These are phyloP conservation scores for Corymbia maculata DNA, from an alignment of 345 rosid genomes.

Conservation along the genomic window DNA sequence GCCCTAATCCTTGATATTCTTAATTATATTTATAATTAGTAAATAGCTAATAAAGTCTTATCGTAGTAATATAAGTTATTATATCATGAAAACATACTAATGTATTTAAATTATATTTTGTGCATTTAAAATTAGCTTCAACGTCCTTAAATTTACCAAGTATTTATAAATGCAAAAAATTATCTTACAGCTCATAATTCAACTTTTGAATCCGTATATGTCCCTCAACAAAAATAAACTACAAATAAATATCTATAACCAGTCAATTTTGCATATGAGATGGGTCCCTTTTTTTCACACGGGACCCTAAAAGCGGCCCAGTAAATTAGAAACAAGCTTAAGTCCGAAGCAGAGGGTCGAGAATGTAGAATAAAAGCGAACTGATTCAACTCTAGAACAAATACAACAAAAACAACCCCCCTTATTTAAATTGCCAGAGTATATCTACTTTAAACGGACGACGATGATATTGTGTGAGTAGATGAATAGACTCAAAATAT, in stretches of 20 bases:
- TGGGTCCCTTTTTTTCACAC: rapidly evolving
- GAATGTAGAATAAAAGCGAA: not conserved
- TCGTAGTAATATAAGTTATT: not conserved
- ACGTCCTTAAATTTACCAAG: not conserved
- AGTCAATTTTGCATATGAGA: rapidly evolving
- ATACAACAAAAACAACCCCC: not conserved
- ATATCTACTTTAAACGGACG: not conserved
- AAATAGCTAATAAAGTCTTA: not conserved
- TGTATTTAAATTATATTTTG: not conserved
- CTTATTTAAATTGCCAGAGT: not conserved
- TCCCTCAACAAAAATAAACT: not conserved
- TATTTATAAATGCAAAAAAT: not conserved
- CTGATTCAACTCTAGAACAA: not conserved
- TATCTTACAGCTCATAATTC: not conserved
- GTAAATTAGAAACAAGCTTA: not conserved
- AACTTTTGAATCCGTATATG: not conserved
- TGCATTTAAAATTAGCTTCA: not conserved
- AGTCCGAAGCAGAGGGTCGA: rapidly evolving
- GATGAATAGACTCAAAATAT: not conserved
- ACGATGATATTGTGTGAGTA: not conserved
- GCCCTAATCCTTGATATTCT: not conserved
- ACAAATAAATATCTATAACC: not conserved
- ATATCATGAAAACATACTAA: not conserved
- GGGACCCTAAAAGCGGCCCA: not conserved
- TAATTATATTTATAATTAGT: not conserved